Base-by-base conservation (phyloP, 2,329 filamentous ascomycete genomes). In the Colletotrichum sp. region DNA sequence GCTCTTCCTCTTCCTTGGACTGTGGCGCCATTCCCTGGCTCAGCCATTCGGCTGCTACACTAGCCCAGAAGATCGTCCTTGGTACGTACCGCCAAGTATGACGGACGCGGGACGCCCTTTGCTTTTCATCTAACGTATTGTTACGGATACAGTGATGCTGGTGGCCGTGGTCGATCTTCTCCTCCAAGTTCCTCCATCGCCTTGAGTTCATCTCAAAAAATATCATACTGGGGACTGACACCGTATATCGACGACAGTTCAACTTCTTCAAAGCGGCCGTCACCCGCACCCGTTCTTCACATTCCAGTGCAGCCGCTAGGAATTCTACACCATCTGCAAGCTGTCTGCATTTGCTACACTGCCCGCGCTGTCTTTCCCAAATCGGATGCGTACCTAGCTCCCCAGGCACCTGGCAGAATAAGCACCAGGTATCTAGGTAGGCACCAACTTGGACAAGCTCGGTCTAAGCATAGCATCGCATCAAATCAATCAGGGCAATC, bases 131-230 rank as follows among this genome's bases (percentile, higher is more conserved):
- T 36, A 58, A 74, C 58, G 34, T 48, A 18, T 26, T 74, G 70
- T 75, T 69, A 74, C 64, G 74, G 57, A 69, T 73, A 75, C 28
- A 75, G 70, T 73, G 52, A 60, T 65, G 57, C 21, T 67, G 32
- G 21, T 43, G 64, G 24, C 32, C 32, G 34, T 38, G 61, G 32
- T 34, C 34, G 61, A 52, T 66, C 63, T 48, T 52, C 63, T 43
- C 58, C 9, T 16, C 15, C 43, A 52, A 26, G n/a, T 34, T 24
- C 32, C 32, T 64, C 60, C 21, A 36, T 65, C 30, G 34, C 21
- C 32, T 16, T 28, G 30, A 16, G 61, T 65, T 36, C 58, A 65
- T 65, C 34, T 43, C 36, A 48, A 48, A 28, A 34, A 28, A 32
- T 18, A 55, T 38, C 9, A 60, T 58, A 4, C 28, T 10, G n/a